Percentiles rank a stretch among this genome's conserved stretches.
These are phyloP conservation scores for Rhodotorula babjevae DNA, from an alignment of 768 basidiomycete genomes.

Conservation along the genomic window DNA sequence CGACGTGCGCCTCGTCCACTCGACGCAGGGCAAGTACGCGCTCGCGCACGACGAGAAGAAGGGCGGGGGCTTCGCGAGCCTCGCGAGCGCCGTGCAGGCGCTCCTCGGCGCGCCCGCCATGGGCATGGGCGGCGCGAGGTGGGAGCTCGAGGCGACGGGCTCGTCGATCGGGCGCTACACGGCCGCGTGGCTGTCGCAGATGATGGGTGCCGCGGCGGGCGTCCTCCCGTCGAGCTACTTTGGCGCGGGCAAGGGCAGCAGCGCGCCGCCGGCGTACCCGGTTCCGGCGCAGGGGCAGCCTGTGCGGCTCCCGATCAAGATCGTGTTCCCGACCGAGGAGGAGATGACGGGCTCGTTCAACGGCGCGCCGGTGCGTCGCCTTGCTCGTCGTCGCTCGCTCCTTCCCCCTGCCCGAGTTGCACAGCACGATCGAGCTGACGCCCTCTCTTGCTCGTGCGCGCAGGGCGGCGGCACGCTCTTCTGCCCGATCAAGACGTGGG, in stretches of 20 bases:
- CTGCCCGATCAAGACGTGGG: constrained; percentile 14
- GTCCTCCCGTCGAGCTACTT: constrained; percentile 19
- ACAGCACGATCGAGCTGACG: not conserved
- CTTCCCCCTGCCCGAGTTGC: too few relatives aligned
- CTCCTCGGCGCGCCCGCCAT: too few relatives aligned
- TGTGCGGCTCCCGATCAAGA: constrained; percentile 24
- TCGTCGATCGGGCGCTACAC: constrained; percentile 25
- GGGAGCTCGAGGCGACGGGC: constrained; percentile 32
- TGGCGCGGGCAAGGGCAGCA: not conserved
- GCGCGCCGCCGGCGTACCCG: not conserved
- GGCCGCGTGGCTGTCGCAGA: constrained; percentile 25
- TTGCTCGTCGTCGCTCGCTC: not conserved
- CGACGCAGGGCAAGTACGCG: constrained; percentile 11
- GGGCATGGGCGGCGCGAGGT: constrained; percentile 20
- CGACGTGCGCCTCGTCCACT: constrained; percentile 14
- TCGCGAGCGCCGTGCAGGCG: constrained; percentile 18
- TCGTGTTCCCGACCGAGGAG: constrained; percentile 30
- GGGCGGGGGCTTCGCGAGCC: constrained; percentile 23
- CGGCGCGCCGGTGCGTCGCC: constrained; percentile 3
- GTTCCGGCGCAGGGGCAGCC: not conserved
- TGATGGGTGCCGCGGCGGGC: constrained; percentile 21
- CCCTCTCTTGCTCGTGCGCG: rapidly evolving
- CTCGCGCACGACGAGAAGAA: not conserved
- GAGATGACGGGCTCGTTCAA: not conserved
- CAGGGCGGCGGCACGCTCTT: constrained; percentile 35